These are phyloP conservation scores for Trichosporon asahii DNA, from an alignment of 1,284 basidiomycete species.

Conservation along the genomic window DNA sequence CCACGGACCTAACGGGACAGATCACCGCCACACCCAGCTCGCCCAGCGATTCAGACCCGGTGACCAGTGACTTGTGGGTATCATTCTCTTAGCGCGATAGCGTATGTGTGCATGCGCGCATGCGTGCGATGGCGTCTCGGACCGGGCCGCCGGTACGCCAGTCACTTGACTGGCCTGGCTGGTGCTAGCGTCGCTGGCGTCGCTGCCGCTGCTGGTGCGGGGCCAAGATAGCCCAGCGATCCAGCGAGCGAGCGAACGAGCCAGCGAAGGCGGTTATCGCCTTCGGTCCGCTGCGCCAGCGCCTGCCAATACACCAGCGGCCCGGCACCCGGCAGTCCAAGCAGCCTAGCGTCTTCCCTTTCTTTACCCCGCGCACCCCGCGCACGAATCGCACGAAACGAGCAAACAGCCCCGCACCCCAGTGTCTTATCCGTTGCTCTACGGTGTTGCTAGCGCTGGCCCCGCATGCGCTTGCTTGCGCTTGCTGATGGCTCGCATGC, in stretches of 20 bases:
- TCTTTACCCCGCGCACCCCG: background rate
- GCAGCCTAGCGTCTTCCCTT: background rate
- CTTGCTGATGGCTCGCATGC: too few species aligned
- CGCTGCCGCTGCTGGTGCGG: too few species aligned
- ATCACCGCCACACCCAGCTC: background rate
- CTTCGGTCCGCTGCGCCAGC: background rate
- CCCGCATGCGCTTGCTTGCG: background rate
- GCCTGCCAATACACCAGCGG: background rate
- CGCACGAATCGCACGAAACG: background rate
- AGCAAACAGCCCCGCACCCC: background rate
- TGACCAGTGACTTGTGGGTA: background rate
- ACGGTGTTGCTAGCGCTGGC: background rate
- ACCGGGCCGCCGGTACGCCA: background rate
- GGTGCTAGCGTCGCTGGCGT: too few species aligned
- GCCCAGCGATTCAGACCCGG: background rate
- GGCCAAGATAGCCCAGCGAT: too few species aligned
- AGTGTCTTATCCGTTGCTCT: too few species aligned
- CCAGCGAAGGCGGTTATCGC: too few species aligned
- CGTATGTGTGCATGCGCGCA: too few species aligned
- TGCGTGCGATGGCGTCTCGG: too few species aligned
- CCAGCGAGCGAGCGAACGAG: too few species aligned
- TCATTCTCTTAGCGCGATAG: background rate
- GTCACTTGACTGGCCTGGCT: background rate
- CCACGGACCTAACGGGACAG: background rate
- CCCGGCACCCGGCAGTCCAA: background rate